Base-by-base conservation (phyloP, 208 protist species). In the Trypanosoma cruzi region DNA sequence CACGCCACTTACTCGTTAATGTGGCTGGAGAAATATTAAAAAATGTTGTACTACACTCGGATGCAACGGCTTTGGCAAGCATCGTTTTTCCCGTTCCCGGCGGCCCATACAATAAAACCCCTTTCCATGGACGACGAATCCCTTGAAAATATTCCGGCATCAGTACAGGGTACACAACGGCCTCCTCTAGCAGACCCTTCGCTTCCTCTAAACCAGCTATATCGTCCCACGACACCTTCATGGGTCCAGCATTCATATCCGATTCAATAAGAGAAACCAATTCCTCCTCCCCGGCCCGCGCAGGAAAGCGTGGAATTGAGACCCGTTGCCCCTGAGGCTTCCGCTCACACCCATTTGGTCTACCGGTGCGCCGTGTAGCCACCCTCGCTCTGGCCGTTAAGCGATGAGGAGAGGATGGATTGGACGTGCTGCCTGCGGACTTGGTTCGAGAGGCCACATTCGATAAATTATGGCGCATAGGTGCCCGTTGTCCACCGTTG, bases 31-130 rank as follows among this genome's bases (percentile, higher is more conserved):
- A 95, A 52, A 98, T 96, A 73, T 91, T 96, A 79, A 99, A 98
- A 81, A 99, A 99, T 28, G 93, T 97, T n/a, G 89, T 92, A 63
- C 89, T 80, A 68, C 83, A 88, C 79, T 98, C 83, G 8, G 82
- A 85, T 14, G 95, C 95, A 36, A 98, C 86, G 10, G 96, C 97
- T 78, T 97, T 97, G 36, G 89, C 95, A n/a, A 98, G 82, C 83
- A 98, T 92, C 26, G 96, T 98, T 81, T 98, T 98, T 40, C 95
- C 95, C 11, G 95, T 98, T 53, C 95, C 95, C 0, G 95, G 95
- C 2, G 95, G 95, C 0, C 95, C 94, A 64, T 96, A 98, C 22
- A 98, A 52, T 13, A 98, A 79, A 56, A 98, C 83, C 20, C 93
- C 96, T 57, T 98, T 98, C 84, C 91, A 95, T 28, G 96, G 96